Conservation (phyloP, 257 asterid genomes). For the Jasminum sambac region DNA sequence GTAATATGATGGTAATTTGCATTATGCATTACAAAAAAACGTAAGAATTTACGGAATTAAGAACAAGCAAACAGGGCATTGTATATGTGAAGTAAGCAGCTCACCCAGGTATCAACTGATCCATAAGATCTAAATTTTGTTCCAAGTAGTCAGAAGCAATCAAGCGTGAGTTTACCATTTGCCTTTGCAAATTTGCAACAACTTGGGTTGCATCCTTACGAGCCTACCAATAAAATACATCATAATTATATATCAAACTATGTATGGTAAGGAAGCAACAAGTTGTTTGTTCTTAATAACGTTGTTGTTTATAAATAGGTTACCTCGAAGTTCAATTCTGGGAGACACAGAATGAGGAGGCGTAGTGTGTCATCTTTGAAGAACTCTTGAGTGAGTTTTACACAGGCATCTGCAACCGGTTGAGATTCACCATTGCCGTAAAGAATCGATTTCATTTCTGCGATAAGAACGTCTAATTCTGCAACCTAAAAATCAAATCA, state of each 20-base stretch:
- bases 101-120: slow-evolving; percentile 69
- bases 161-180: slow-evolving; percentile 62
- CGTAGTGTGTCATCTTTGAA: slow-evolving; percentile 66
- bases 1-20: not conserved
- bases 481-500: slow-evolving; percentile 50
- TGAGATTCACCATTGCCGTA: slow-evolving; percentile 72
- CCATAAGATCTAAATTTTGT: slow-evolving; percentile 74
- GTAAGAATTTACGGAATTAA: not conserved
- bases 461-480: slow-evolving; percentile 49
- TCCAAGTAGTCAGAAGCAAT: slow-evolving; percentile 85
- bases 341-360: slow-evolving; percentile 68
- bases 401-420: slow-evolving; percentile 74
- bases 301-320: too few species aligned
- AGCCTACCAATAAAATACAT: slow-evolving; percentile 48
- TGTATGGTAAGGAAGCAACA: too few species aligned
- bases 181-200: slow-evolving; percentile 92
- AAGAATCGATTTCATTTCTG: slow-evolving; percentile 67
- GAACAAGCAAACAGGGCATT: not conserved
- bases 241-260: too few species aligned
- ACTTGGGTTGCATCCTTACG: slow-evolving; percentile 93
- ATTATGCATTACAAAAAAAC: not conserved
- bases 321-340: slow-evolving; percentile 79
- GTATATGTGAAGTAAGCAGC: slow-evolving; percentile 26
- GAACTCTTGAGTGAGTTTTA: slow-evolving; percentile 73
- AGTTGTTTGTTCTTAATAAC: too few species aligned